These are phyloP conservation scores for Peniophora sp. DNA, from an alignment of 1,284 basidiomycete species.

Conservation along the genomic window DNA sequence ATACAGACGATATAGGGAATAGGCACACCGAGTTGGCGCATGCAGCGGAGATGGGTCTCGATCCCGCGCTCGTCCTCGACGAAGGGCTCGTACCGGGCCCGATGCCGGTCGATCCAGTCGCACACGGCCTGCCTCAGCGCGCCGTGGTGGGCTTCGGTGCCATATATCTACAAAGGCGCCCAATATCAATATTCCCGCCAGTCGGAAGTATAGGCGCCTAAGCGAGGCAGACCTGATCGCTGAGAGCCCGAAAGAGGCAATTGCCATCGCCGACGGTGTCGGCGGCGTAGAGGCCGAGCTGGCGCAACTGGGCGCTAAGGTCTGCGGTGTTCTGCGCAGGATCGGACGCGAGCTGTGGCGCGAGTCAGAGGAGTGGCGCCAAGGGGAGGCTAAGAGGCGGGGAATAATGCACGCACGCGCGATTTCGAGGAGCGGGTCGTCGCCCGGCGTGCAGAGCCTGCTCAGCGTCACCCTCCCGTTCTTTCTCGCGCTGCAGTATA, in stretches of 20 bases:
- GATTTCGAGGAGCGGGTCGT: too few species aligned
- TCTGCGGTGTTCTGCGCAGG: slow-evolving; percentile 56
- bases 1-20: slow-evolving; percentile 6
- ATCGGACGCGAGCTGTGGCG: slow-evolving; percentile 40
- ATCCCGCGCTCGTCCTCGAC: slow-evolving; percentile 81
- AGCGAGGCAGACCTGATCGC: slow-evolving; percentile 43
- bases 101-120: slow-evolving; percentile 69
- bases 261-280: slow-evolving; percentile 80
- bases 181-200: too few species aligned
- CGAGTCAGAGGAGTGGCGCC: too few species aligned
- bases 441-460: too few species aligned
- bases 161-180: slow-evolving; percentile 39
- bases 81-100: slow-evolving; percentile 76
- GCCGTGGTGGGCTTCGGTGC: slow-evolving; percentile 62
- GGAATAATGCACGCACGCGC: too few species aligned
- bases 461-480: too few species aligned
- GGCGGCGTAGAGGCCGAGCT: slow-evolving; percentile 72
- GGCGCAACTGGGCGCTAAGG: slow-evolving; percentile 61
- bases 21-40: slow-evolving; percentile 65
- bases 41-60: slow-evolving; percentile 62
- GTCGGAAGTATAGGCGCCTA: too few species aligned
- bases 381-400: background rate
- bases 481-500: too few species aligned
- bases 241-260: slow-evolving; percentile 78
- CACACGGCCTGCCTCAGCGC: slow-evolving; percentile 72